These are phyloP conservation scores for Phytophthora lateralis DNA, from an alignment of 352 stramenopile genomes.

Conservation along the genomic window DNA sequence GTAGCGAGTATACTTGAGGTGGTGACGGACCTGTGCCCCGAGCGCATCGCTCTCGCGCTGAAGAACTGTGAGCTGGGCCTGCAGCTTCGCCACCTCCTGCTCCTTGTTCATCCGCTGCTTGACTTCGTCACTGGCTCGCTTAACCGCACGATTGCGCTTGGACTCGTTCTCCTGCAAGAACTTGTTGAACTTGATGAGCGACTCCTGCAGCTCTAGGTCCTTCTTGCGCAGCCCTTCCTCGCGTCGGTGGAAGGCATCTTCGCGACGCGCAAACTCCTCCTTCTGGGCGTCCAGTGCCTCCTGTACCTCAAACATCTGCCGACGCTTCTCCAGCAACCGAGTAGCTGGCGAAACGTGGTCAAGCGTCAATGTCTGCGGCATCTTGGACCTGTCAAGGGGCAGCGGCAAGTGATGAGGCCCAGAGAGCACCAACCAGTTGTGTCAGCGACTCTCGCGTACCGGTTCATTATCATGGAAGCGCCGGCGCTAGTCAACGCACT, in stretches of 20 bases:
- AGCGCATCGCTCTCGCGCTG: slow-evolving; percentile 76
- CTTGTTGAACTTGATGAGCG: slow-evolving; percentile 97
- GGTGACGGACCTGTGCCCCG: slow-evolving; percentile 68
- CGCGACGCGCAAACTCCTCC: slow-evolving; percentile 90
- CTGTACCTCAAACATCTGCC: slow-evolving; percentile 96
- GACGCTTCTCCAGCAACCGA: slow-evolving; percentile 92
- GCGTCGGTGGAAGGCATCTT: slow-evolving; percentile 92
- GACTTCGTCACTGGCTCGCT: slow-evolving; percentile 91
- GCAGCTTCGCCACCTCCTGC: slow-evolving; percentile 78
- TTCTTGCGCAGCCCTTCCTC: slow-evolving; percentile 94
- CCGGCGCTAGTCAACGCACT: slow-evolving; percentile 64
- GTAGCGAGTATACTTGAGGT: slow-evolving; percentile 90
- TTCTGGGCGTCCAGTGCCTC: slow-evolving; percentile 94
- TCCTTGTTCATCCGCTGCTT: slow-evolving; percentile 92
- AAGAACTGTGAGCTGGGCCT: slow-evolving; percentile 69
- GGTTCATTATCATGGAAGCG: slow-evolving; percentile 73
- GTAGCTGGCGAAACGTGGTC: slow-evolving; percentile 94
- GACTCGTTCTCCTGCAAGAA: slow-evolving; percentile 95
- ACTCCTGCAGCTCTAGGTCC: slow-evolving; percentile 94
- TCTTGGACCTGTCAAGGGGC: slow-evolving; percentile 39
- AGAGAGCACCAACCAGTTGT: neutral
- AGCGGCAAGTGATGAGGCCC: neutral
- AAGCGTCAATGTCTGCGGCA: slow-evolving; percentile 90
- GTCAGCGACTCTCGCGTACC: slow-evolving; percentile 28
- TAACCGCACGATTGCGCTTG: slow-evolving; percentile 93